Evolutionary conservation across 768 basidiomycete species (phyloP).

Genomic region (Tephrocybe sp.): DNA sequence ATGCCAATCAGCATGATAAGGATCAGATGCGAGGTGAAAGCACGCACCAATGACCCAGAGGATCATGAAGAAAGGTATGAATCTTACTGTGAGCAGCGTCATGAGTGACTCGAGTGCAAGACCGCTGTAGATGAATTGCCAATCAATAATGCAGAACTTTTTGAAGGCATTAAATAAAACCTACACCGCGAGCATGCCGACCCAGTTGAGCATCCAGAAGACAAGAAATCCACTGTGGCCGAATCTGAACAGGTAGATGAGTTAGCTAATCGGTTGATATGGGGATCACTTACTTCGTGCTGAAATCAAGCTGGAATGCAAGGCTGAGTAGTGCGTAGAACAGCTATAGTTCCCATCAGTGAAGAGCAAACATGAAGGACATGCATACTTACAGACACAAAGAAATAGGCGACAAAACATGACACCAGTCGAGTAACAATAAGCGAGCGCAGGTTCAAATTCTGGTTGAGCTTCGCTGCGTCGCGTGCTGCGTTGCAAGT

Average conservation of each 20-base stretch:
- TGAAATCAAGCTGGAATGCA: too few species aligned
- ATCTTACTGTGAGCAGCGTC: conserved; percentile 49
- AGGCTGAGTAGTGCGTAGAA: too few species aligned
- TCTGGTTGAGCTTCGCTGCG: too few species aligned
- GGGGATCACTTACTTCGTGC: too few species aligned
- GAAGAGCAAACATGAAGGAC: neutral
- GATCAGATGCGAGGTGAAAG: neutral
- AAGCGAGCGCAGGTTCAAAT: too few species aligned
- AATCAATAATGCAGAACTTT: neutral
- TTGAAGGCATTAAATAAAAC: conserved; percentile 16
- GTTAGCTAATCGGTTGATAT: neutral
- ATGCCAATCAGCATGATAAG: neutral
- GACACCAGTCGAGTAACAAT: too few species aligned
- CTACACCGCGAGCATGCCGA: conserved; percentile 55
- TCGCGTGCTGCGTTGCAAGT: too few species aligned
- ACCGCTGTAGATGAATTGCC: conserved; percentile 35
- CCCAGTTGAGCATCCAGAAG: conserved; percentile 67
- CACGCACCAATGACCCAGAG: conserved; percentile 59
- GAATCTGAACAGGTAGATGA: conserved; percentile 28
- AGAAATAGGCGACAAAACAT: too few species aligned
- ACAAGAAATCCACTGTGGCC: conserved; percentile 53
- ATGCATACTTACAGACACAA: too few species aligned
- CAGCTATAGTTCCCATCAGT: neutral
- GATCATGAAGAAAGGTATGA: conserved; percentile 60
- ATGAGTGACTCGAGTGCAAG: conserved; percentile 59